Base-by-base conservation (phyloP, 208 protist genomes). In the Acanthamoeba rhysodes region DNA sequence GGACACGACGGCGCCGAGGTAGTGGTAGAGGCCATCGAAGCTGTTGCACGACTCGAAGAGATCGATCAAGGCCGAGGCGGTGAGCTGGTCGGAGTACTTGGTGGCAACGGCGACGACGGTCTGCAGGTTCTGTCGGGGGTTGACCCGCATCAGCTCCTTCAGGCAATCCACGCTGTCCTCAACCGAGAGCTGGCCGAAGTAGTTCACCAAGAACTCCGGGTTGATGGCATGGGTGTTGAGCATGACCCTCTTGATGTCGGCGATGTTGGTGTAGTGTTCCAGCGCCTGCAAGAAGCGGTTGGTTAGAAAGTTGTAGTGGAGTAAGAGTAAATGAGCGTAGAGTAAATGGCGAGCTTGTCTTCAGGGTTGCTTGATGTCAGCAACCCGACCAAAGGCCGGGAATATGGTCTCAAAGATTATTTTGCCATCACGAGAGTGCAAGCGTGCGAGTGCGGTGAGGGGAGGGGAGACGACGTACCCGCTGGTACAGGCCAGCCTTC, bases 211-310 rank as follows among this genome's bases (percentile, higher is more conserved):
- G 97, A 98, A 99, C 95, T 99, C 98, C 53, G 98, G 98, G 95
- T 98, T 98, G 95, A 99, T 98, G 66, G 96, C 96, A 66, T 99
- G 98, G 22, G 99, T 97, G 96, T 99, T 97, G 88, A 99, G 97
- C 80, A 99, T 98, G 90, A 99, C 99, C 85, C 99, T 98, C 96
- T 99, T 99, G 94, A 99, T 99, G 97, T 99, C 99, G 59, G 97
- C 95, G n/a, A 99, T 97, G 64, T 99, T 98, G 74, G 98, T 98
- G 98, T 99, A 99, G 97, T 99, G 99, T 96, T 99, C 99, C 70
- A 99, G 98, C 20, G 99, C 99, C 85, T 96, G 48, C 18, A 14
- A 37, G 8, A 37, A 64, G 45, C 66, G 48, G 41, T 59, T 18
- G 57, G 37, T 90, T 41, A 72, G 66, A 45, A n/a, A 0, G 53